Conservation (phyloP, 2,329 filamentous ascomycete species). For the Apiospora aurea region DNA sequence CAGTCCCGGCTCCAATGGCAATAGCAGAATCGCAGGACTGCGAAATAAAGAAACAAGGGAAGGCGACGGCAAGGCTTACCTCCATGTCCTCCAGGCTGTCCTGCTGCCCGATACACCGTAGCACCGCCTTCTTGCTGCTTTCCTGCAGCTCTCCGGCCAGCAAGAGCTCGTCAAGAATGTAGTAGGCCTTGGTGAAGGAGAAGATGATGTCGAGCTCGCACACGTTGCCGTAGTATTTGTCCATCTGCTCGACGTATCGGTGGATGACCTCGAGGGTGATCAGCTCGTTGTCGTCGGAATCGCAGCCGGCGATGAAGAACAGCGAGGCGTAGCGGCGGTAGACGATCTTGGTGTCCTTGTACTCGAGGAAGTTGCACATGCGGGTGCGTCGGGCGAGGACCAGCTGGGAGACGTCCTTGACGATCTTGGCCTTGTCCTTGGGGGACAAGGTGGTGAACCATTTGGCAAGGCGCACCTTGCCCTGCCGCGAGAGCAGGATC, state of each 20-base stretch:
- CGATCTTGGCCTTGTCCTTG: conserved; percentile 99
- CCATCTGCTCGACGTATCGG: conserved; percentile 99
- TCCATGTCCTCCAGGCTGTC: conserved; percentile 99
- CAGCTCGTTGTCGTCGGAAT: conserved; percentile 96
- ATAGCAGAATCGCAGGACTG: background rate
- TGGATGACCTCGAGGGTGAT: conserved; percentile 99
- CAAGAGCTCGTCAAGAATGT: conserved; percentile 95
- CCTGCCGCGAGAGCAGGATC: conserved; percentile 95
- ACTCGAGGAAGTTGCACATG: conserved; percentile 99
- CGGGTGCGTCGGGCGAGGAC: conserved; percentile 94
- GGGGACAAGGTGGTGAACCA: conserved; percentile 99
- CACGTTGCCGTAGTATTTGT: conserved; percentile 99
- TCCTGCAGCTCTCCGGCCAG: conserved; percentile 97
- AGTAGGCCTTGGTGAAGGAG: conserved; percentile 99
- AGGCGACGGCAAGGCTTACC: conserved; percentile 67
- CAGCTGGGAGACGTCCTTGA: conserved; percentile 98
- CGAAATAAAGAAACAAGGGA: background rate
- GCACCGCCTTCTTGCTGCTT: conserved; percentile 98
- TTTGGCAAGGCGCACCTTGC: conserved; percentile 99
- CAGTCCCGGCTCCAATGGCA: conserved; percentile 4
- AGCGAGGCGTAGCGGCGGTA: conserved; percentile 98
- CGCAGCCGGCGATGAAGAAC: conserved; percentile 98
- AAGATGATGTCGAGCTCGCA: conserved; percentile 99
- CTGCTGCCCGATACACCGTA: conserved; percentile 95
- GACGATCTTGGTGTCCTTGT: conserved; percentile 99